These are phyloP conservation scores for Leccinum sublutescens DNA, from an alignment of 768 basidiomycete genomes.

Conservation along the genomic window DNA sequence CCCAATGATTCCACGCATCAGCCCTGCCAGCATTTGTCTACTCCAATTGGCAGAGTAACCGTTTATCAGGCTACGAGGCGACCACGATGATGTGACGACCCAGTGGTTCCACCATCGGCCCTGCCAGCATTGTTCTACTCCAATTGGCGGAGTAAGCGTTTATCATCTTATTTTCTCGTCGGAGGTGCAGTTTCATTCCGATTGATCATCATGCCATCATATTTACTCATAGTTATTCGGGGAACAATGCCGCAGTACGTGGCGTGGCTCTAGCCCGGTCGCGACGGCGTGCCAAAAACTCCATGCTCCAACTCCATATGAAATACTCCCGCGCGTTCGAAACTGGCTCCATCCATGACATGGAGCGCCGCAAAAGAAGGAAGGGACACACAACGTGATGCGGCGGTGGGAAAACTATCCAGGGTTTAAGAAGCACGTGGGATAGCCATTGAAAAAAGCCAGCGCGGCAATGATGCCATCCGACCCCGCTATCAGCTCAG, in stretches of 20 bases:
- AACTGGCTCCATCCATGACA: not conserved
- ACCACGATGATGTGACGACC: not conserved
- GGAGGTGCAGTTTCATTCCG: not conserved
- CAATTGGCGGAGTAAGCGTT: too few relatives aligned
- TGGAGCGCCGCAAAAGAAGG: slow-evolving; percentile 3
- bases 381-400: too few relatives aligned
- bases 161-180: not conserved
- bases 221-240: not conserved
- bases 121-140: not conserved
- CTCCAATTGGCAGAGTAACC: not conserved
- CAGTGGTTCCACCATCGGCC: not conserved
- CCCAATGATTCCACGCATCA: not conserved
- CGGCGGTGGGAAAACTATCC: not conserved
- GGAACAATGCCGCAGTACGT: not conserved
- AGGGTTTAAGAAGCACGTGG: not conserved
- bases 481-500: not conserved
- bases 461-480: not conserved
- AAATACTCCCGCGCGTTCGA: not conserved
- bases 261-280: not conserved
- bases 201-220: not conserved
- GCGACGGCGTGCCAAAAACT: too few relatives aligned
- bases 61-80: not conserved
- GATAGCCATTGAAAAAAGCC: not conserved
- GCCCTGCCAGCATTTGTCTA: not conserved
- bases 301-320: not conserved